These are phyloP conservation scores for Leishmania arabica DNA, from an alignment of 208 protist genomes.

Conservation along the genomic window DNA sequence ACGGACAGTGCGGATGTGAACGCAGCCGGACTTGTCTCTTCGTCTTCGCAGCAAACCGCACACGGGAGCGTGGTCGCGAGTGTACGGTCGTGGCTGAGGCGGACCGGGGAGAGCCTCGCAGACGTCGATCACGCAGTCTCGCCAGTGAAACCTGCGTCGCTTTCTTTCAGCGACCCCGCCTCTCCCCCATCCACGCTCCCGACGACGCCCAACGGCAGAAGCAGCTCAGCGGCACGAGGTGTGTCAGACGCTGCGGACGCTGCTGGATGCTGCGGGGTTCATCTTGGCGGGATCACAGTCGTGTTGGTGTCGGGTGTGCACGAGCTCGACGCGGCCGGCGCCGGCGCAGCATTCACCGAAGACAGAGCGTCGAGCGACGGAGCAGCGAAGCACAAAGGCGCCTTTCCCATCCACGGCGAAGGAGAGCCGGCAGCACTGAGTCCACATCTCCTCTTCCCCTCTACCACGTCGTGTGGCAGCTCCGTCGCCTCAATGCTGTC, in stretches of 20 bases:
- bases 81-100: conserved; percentile 18
- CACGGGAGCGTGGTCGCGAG: background rate
- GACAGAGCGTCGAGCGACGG: background rate
- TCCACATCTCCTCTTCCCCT: conserved; percentile 23
- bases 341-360: background rate
- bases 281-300: conserved; percentile 34
- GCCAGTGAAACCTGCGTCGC: background rate
- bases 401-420: background rate
- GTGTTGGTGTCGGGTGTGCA: conserved; percentile 42
- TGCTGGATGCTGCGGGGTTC: conserved; percentile 33
- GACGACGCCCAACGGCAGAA: background rate
- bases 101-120: conserved; percentile 16
- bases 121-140: conserved; percentile 25
- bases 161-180: conserved; percentile 6
- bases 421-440: background rate
- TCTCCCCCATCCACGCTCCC: conserved; percentile 8
- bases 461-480: conserved; percentile 32
- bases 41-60: background rate
- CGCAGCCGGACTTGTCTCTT: background rate
- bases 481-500: conserved; percentile 24
- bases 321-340: conserved; percentile 12
- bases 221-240: conserved; percentile 13
- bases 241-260: conserved; percentile 13
- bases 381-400: background rate
- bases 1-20: background rate